Base-by-base conservation (phyloP, 2,329 filamentous ascomycete genomes). In the Endoconidiophora laricicola region DNA sequence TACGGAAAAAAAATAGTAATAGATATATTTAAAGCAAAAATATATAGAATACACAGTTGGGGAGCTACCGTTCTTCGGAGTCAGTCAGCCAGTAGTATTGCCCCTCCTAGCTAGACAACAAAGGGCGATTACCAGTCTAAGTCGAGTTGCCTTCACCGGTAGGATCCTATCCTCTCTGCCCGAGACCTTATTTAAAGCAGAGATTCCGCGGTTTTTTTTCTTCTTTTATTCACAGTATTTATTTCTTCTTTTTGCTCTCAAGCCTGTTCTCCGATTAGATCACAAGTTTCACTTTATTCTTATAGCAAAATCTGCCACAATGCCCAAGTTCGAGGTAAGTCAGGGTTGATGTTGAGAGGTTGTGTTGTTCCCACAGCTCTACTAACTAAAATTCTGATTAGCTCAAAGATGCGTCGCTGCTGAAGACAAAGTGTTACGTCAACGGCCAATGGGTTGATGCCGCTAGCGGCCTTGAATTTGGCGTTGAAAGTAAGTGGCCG, bases 391-490 rank as follows among this genome's bases (percentile, higher is more conserved):
- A 18, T 12, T 47, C 7, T 36, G 29, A 42, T n/a, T 43, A 79
- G 71, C 67, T 81, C 55, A 76, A 73, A 61, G 78, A 81, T 58
- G 66, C 70, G 53, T 76, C 74, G 36, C 72, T 90, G 46, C 70
- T 88, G 58, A 86, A 83, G 63, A 73, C 73, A 55, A 71, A 81
- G 61, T 71, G 75, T 54, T 87, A 82, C 60, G 76, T 88, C 59
- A 83, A 88, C 62, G 84, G 83, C 59, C 70, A 85, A 70, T 90
- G 83, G 79, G 73, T 86, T 52, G 68, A 68, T 56, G 81, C 83
- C 54, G 73, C 76, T 58, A 84, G 81, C 1, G 79, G 80, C 55
- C 73, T 83, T 69, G 83, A 76, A 42, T 90, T 88, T 60, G 74
- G 83, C 58, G 78, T 87, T 52, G 69, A 72, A 56, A 77, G 76